phyloP scores from a whole-genome alignment of 2,329 filamentous ascomycete species.

The Sporothrix globosa region DNA sequence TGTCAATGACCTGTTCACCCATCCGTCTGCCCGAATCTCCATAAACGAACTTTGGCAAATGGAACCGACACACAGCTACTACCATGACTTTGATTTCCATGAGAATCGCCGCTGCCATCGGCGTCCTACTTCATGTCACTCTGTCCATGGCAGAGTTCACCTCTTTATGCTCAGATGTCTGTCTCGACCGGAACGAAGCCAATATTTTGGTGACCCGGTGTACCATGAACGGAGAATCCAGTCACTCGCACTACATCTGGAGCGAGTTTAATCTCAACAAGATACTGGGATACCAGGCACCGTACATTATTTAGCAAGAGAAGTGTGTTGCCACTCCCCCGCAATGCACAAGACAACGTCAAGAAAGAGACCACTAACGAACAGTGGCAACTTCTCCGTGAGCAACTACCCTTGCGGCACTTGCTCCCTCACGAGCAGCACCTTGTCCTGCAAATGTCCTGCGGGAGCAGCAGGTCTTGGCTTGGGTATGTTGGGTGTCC shows the following conservation, averaged over 20 bases:
- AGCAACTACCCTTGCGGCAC: neutral
- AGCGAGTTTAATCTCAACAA: constrained; percentile 26
- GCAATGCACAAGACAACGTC: too few species aligned
- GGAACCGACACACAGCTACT: neutral
- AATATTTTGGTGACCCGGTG: constrained; percentile 20
- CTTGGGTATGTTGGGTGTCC: neutral
- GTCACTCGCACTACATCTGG: neutral
- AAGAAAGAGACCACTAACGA: neutral
- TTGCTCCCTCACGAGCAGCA: constrained; percentile 1
- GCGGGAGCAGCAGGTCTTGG: neutral
- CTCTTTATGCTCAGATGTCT: neutral
- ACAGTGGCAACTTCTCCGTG: constrained; percentile 24
- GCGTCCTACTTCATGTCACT: neutral
- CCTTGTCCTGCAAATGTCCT: constrained; percentile 8
- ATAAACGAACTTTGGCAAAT: too few species aligned
- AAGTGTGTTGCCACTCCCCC: neutral
- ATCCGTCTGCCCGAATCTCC: too few species aligned
- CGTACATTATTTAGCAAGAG: neutral
- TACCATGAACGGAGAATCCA: neutral
- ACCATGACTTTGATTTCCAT: neutral
- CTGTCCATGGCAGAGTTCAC: neutral
- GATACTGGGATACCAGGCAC: neutral
- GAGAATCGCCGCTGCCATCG: neutral
- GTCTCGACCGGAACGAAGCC: neutral
- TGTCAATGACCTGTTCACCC: too few species aligned